These are phyloP conservation scores for Termitomyces sp. DNA, from an alignment of 768 basidiomycete genomes.

Conservation along the genomic window DNA sequence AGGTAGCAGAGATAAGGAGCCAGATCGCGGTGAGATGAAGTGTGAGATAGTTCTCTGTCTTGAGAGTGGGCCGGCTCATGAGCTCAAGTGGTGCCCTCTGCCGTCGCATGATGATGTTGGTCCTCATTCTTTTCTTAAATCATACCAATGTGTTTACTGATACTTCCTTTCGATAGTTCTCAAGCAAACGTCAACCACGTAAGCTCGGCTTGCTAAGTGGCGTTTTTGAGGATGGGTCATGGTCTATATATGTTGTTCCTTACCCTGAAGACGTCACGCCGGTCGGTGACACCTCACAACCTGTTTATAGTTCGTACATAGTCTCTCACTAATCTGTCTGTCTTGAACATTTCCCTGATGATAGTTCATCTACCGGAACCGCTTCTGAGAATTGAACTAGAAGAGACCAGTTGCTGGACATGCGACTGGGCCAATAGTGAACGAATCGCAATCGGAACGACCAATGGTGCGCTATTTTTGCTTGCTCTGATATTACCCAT, in stretches of 20 bases:
- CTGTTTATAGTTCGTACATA: slow-evolving; percentile 43
- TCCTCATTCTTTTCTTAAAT: background rate
- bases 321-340: background rate
- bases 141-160: background rate
- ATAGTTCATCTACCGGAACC: slow-evolving; percentile 60
- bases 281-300: slow-evolving; percentile 18
- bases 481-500: slow-evolving; percentile 36
- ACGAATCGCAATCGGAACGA: slow-evolving; percentile 73
- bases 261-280: slow-evolving; percentile 54
- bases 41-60: slow-evolving; percentile 87
- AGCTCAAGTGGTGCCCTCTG: slow-evolving; percentile 90
- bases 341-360: background rate
- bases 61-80: slow-evolving; percentile 73
- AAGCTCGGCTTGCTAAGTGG: slow-evolving; percentile 85
- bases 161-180: slow-evolving; percentile 1
- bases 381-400: slow-evolving; percentile 63
- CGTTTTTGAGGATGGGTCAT: slow-evolving; percentile 81
- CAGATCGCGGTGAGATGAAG: slow-evolving; percentile 42
- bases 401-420: slow-evolving; percentile 70
- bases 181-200: slow-evolving; percentile 19
- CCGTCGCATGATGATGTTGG: slow-evolving; percentile 64
- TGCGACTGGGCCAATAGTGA: slow-evolving; percentile 92
- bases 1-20: background rate
- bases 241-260: slow-evolving; percentile 75
- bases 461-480: slow-evolving; percentile 53